phyloP scores from a whole-genome alignment of 768 basidiomycete genomes.

The Suillus decipiens region DNA sequence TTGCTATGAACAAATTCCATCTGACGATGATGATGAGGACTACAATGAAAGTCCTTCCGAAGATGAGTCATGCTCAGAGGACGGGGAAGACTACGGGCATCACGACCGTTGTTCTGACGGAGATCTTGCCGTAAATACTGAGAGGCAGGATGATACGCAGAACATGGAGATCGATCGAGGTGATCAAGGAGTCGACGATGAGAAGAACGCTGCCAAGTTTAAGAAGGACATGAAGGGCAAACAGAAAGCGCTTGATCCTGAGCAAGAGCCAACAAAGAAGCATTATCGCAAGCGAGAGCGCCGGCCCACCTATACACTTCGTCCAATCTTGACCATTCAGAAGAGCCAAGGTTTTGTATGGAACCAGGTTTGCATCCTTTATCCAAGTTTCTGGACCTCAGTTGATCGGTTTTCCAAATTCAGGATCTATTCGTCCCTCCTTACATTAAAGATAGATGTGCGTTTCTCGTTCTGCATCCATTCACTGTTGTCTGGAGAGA shows the following conservation, averaged over 20 bases:
- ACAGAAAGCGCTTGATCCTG: conserved; percentile 74
- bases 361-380: conserved; percentile 70
- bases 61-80: conserved; percentile 67
- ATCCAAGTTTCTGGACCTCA: not conserved
- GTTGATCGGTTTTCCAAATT: not conserved
- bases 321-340: conserved; percentile 86
- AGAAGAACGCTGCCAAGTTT: conserved; percentile 37
- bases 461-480: conserved; percentile 37
- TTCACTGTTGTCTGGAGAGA: conserved; percentile 18
- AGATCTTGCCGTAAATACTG: conserved; percentile 24
- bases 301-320: conserved; percentile 60
- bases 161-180: conserved; percentile 57
- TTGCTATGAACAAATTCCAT: conserved; percentile 88
- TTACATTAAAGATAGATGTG: conserved; percentile 89
- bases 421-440: conserved; percentile 87
- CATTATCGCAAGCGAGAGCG: conserved; percentile 55
- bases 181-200: conserved; percentile 33
- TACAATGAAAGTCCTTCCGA: conserved; percentile 60
- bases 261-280: conserved; percentile 51
- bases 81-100: conserved; percentile 62
- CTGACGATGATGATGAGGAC: conserved; percentile 58
- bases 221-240: conserved; percentile 77
- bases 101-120: conserved; percentile 34
- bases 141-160: conserved; percentile 47
- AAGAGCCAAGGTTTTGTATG: conserved; percentile 88